Evolutionary conservation across 169 alveolate species (phyloP).

Genomic region (Perkinsus marinus): DNA sequence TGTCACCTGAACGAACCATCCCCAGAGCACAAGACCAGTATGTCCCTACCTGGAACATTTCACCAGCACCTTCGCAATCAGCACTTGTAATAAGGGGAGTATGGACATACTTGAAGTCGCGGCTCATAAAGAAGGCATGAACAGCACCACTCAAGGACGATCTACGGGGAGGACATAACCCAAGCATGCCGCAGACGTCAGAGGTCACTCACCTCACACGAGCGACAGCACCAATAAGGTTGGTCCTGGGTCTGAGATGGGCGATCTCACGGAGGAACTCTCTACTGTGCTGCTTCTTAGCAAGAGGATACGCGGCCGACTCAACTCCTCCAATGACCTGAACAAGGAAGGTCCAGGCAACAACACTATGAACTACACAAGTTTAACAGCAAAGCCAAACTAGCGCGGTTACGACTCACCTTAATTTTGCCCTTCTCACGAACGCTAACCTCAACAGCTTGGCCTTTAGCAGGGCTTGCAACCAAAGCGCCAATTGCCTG

Average conservation of each 20-base stretch:
- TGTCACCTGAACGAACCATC: background rate
- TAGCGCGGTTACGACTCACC: too few species aligned
- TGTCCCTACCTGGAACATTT: constrained; percentile 88
- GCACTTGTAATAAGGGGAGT: constrained; percentile 96
- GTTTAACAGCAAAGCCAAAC: too few species aligned
- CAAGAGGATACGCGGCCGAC: constrained; percentile 81
- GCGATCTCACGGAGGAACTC: constrained; percentile 88
- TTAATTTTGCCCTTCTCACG: constrained; percentile 31
- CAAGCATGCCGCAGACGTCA: too few species aligned
- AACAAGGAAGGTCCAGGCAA: constrained; percentile 33
- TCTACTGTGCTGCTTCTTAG: constrained; percentile 76
- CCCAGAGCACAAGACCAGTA: too few species aligned
- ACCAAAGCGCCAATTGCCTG: constrained; percentile 73
- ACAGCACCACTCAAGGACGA: constrained; percentile 66
- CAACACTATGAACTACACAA: too few species aligned
- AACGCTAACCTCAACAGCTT: constrained; percentile 52
- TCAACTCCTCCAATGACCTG: constrained; percentile 65
- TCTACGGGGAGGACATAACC: too few species aligned
- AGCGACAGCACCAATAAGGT: constrained; percentile 80
- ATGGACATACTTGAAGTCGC: constrained; percentile 87
- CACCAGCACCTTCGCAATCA: constrained; percentile 99
- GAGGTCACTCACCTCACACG: constrained; percentile 32
- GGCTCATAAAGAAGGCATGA: constrained; percentile 51
- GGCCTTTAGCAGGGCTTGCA: constrained; percentile 76
- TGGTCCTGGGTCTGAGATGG: constrained; percentile 92